Evolutionary conservation across 2,329 filamentous ascomycete species (phyloP), one percentile per base, ranked within the genome.

Genomic region (Trematosphaeria pertusa): DNA sequence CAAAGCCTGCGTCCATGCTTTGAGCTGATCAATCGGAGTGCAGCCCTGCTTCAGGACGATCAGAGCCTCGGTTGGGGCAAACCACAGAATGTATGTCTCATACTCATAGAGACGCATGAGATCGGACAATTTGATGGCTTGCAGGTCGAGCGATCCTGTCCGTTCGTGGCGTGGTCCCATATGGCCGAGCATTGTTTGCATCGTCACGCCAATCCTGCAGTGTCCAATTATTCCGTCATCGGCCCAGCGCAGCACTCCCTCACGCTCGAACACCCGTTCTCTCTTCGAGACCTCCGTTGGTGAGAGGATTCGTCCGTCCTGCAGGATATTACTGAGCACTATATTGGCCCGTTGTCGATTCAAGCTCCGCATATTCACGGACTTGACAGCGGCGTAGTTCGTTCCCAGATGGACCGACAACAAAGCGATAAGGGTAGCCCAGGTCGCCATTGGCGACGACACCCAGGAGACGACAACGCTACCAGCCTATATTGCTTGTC

Each of bases 291-390:
- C 85, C 55, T 91, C 77, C 6, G 77, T 72, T 0, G 91, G 91
- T 0, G 79, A 79, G 3, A 89, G 77, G 2, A 89, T 72, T 9
- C 64, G 71, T 18, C 63, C 70, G 22, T 64, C 52, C 14, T 64
- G 50, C 17, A 70, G 37, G 3, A 69, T 40, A 42, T 82, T 76
- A 31, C 83, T 80, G 59, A 92, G 86, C 1, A 96, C 78, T 15
- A 97, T 84, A 37, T 87, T 89, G 1, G 91, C 89, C 26, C 94
- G 83, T 71, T 97, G 92, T 17, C 90, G 82, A 73, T 96, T 97
- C 26, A 97, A 78, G 5, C 84, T 89, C 30, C 83, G 82, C 86
- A 97, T 90, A 66, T 85, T 86, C 12, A 99, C 92, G 37, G 88
- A 81, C 52, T 87, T 81, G 4, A 99, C 93, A 32, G 91, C 94